Evolutionary conservation across 2,329 filamentous ascomycete species (phyloP), one percentile per base, ranked within the genome.

Genomic region (Tolypocladium nubicola): DNA sequence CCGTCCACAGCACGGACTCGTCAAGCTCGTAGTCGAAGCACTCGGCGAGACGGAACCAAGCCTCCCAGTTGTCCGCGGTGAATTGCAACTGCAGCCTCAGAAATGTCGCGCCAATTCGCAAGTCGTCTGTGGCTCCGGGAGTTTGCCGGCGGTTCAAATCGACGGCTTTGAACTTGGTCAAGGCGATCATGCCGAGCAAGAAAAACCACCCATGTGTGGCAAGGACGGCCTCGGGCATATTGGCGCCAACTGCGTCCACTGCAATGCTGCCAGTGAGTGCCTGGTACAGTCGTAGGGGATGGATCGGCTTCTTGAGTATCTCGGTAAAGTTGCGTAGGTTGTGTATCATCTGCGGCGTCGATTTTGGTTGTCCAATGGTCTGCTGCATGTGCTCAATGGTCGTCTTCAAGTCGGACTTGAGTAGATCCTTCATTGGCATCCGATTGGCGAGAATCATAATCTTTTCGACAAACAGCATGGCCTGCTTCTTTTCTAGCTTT

Each of bases 381-480:
- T 90, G 86, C 68, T 97, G 92, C 73, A 99, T 90, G 63, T 92
- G 91, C 59, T 99, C 94, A 58, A 99, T 94, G 0, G 91, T 90
- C 19, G 80, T 84, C 69, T 93, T 95, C 56, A 99, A 77, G 57
- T 97, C 90, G 19, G 91, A 94, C 70, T 96, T 97, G 19, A 91
- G 83, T 21, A 97, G 75, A 62, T 97, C 94, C 66, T 93, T 96
- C 75, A 96, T 88, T 26, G 89, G 86, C 77, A 97, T 87, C 60
- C 88, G 86, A 54, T 87, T 86, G 2, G 90, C 90, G 58, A 97
- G 84, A 40, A 83, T 77, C 66, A 95, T 87, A 41, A 97, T 83
- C 66, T 92, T 89, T 60, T 96, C 89, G 13, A 96, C 84, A 53
- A 97, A 80, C 61, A 88, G 85, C 65, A 92, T 80, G 0, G 92